Percentiles rank a stretch among this genome's conserved stretches.
Conservation (phyloP, 1,284 basidiomycete species). For the Lentinula novae-zelandiae region DNA sequence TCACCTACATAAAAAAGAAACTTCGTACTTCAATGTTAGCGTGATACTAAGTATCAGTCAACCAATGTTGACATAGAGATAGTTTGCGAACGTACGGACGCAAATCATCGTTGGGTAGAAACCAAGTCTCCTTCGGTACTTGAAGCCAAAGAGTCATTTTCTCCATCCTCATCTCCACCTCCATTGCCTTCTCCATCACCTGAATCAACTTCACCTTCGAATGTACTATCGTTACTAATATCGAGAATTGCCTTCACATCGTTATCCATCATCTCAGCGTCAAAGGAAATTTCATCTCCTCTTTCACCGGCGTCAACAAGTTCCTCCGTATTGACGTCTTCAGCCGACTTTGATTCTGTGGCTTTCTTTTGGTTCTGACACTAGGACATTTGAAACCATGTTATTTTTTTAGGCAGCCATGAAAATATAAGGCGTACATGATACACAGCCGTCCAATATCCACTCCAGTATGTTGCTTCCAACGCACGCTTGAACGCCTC, state of each 20-base stretch:
- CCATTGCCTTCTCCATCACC: background rate
- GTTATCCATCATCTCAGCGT: background rate
- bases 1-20: background rate
- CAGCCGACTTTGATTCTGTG: background rate
- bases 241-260: background rate
- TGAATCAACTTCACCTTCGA: background rate
- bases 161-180: background rate
- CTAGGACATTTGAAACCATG: background rate
- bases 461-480: conserved; percentile 77
- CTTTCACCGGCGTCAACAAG: background rate
- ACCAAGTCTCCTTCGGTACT: background rate
- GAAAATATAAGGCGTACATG: conserved; percentile 42
- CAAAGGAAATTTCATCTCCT: background rate
- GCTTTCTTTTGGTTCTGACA: background rate
- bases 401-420: background rate
- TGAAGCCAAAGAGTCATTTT: background rate
- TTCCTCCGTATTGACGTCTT: background rate
- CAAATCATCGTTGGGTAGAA: conserved; percentile 4
- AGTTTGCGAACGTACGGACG: background rate
- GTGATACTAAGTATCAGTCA: background rate
- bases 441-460: conserved; percentile 82
- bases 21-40: background rate
- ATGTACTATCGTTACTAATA: background rate
- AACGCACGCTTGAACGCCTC: conserved; percentile 72
- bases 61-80: background rate